phyloP scores from a whole-genome alignment of 129 eudicot species.

The Gnaphalium uliginosum region DNA sequence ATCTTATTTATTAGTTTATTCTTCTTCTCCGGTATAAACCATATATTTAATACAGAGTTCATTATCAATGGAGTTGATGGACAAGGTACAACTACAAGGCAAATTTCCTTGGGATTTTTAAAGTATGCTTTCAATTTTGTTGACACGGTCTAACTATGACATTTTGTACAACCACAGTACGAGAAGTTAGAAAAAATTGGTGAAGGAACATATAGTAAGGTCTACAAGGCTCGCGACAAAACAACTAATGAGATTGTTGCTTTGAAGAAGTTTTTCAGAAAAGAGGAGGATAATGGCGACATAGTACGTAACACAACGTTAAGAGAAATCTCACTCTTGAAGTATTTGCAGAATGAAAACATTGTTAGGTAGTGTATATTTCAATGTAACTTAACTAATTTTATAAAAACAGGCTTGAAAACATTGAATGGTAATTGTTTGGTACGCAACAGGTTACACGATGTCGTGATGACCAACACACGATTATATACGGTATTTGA shows the following conservation, averaged over 20 bases:
- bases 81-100: neutral
- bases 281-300: constrained; percentile 70
- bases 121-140: neutral
- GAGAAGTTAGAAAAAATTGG: constrained; percentile 91
- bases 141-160: neutral
- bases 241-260: constrained; percentile 80
- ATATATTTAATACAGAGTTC: neutral
- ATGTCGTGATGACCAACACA: too few species aligned
- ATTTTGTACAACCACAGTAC: constrained; percentile 43
- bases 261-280: constrained; percentile 67
- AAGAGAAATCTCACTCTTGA: too few species aligned
- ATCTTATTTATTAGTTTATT: neutral
- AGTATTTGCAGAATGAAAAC: too few species aligned
- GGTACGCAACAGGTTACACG: too few species aligned
- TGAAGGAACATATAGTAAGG: constrained; percentile 90
- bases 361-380: too few species aligned
- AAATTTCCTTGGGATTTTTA: neutral
- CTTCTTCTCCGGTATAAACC: constrained; percentile 5
- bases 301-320: constrained; percentile 81
- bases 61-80: neutral
- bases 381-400: too few species aligned
- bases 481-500: too few species aligned
- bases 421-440: too few species aligned
- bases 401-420: too few species aligned
- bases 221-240: constrained; percentile 84